These are phyloP conservation scores for Exsudoporus floridanus DNA, from an alignment of 1,284 basidiomycete species.

Conservation along the genomic window DNA sequence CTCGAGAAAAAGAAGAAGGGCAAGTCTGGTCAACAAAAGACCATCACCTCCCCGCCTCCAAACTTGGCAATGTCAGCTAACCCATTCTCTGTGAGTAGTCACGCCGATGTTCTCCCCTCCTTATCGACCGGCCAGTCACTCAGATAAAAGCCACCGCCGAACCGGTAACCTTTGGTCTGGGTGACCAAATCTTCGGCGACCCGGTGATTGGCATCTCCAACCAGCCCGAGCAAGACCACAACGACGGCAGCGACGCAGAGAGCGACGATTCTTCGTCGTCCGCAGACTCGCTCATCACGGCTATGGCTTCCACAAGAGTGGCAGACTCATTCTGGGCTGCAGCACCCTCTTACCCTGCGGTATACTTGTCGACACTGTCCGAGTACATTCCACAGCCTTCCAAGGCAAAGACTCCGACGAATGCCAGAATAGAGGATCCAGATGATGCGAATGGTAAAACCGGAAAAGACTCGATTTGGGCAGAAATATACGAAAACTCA, in stretches of 20 bases:
- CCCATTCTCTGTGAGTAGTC: constrained; percentile 62
- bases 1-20: constrained; percentile 47
- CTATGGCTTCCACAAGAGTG: constrained; percentile 55
- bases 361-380: constrained; percentile 69
- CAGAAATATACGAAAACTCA: constrained; percentile 77
- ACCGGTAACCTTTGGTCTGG: constrained; percentile 50
- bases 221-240: constrained; percentile 18
- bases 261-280: constrained; percentile 33
- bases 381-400: constrained; percentile 65
- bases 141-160: constrained; percentile 23
- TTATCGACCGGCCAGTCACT: background rate
- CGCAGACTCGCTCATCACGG: constrained; percentile 54
- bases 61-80: constrained; percentile 46
- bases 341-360: constrained; percentile 61
- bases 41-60: constrained; percentile 33
- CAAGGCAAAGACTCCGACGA: constrained; percentile 47
- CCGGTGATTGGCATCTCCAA: constrained; percentile 14
- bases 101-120: background rate
- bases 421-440: constrained; percentile 41
- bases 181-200: constrained; percentile 61
- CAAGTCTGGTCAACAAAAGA: constrained; percentile 40
- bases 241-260: constrained; percentile 35
- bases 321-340: constrained; percentile 62
- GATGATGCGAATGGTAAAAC: constrained; percentile 40
- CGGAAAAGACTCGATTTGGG: constrained; percentile 54